Evolutionary conservation across 768 basidiomycete species (phyloP), one percentile per base, ranked within the genome.

Genomic region (Suillus brevipes): DNA sequence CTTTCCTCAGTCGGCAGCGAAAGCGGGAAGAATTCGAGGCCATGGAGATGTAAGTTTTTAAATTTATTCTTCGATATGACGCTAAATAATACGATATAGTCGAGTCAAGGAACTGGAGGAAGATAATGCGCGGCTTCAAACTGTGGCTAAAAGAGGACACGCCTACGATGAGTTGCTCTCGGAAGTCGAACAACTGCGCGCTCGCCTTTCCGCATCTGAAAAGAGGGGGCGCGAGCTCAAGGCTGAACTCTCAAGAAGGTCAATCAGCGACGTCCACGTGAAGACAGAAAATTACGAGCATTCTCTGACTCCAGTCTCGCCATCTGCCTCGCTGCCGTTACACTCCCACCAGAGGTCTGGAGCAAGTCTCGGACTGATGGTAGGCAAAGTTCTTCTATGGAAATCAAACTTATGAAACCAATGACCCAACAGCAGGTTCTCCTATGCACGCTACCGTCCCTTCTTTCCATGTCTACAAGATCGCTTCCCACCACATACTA

Each of bases 21-120:
- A 95, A 95, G 78, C 87, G 94, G 63, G 94, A 95, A 79, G 93
- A 95, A 79, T 95, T 94, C 72, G 94, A 95, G 78, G 81, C 75
- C 72, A 94, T 95, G 91, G 94, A 95, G 82, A 78, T 90, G 92
- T 94, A 80, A 80, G 90, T 88, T 63, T 71, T 65, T 62, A 61
- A 63, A 56, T 9, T 71, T 18, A n/a, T 64, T 52, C 37, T 61
- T 16, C 23, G 57, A n/a, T 38, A 20, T 16, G 13, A 28, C 14
- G 25, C 65, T 67, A 16, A 66, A 38, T 58, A 52, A 71, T 67
- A 63, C 50, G 60, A 61, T 65, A 65, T 78, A 95, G 93, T 71
- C 93, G 89, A 64, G 91, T 95, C 71, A 85, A 87, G 66, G 89
- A 92, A 73, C 81, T 95, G 37, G 93, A 94, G 78, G 87, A 90